Conservation (phyloP, 2,329 filamentous ascomycete species). For the Neurospora sp. region DNA sequence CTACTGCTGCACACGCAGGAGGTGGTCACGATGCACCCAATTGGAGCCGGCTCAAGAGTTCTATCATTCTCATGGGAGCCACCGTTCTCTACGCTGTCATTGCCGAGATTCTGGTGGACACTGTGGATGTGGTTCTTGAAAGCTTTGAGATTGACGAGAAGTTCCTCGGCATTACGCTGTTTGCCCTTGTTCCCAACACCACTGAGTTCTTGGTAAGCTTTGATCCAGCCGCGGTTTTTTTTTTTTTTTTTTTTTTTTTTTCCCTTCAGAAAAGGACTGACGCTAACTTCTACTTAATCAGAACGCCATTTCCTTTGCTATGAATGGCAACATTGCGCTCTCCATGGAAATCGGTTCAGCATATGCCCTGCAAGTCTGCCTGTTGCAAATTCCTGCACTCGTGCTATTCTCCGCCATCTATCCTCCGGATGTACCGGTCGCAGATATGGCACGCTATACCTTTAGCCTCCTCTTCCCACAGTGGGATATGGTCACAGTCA, state of each 20-base stretch:
- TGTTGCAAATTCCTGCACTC: conserved; percentile 86
- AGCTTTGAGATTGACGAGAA: conserved; percentile 92
- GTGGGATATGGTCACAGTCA: conserved; percentile 98
- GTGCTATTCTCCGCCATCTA: conserved; percentile 83
- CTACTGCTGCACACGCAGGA: conserved; percentile 27
- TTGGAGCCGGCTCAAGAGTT: conserved; percentile 87
- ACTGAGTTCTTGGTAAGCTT: conserved; percentile 82
- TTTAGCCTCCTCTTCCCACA: conserved; percentile 93
- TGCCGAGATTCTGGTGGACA: conserved; percentile 92
- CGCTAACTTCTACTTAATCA: conserved; percentile 23
- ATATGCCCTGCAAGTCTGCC: conserved; percentile 90
- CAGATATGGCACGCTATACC: conserved; percentile 46
- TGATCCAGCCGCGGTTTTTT: neutral
- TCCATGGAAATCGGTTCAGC: conserved; percentile 99
- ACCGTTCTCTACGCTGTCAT: conserved; percentile 94
- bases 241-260: neutral
- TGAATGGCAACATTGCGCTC: conserved; percentile 98
- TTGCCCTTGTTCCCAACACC: conserved; percentile 93
- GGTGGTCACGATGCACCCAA: conserved; percentile 95
- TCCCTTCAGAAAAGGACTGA: neutral
- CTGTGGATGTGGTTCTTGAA: conserved; percentile 89
- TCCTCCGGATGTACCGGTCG: conserved; percentile 24
- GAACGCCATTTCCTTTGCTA: conserved; percentile 98
- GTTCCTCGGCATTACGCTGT: conserved; percentile 91
- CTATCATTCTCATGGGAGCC: conserved; percentile 77